Percentiles rank a stretch among this genome's conserved stretches.
Conservation (phyloP, 2,329 filamentous ascomycete genomes). For the Stenocarpella maydis region DNA sequence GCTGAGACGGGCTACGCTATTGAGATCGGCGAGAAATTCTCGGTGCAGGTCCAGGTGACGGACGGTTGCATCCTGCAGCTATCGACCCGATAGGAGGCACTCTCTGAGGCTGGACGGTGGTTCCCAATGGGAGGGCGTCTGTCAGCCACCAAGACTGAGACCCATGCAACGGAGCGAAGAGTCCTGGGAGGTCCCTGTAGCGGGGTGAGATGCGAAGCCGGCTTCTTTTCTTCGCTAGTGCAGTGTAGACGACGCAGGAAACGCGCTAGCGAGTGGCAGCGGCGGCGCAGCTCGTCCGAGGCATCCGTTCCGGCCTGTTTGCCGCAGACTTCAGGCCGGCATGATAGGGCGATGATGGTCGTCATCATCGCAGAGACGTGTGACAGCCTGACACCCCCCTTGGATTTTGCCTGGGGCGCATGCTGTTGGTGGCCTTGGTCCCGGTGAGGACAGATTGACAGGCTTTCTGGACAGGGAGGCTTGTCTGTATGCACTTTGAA, state of each 20-base stretch:
- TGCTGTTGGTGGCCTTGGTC: neutral
- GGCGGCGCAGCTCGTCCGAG: conserved; percentile 24
- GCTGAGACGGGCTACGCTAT: neutral
- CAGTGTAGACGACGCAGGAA: conserved; percentile 20
- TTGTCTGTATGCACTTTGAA: too few relatives aligned
- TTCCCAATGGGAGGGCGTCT: conserved; percentile 25
- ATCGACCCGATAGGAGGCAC: neutral
- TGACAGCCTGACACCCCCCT: too few relatives aligned
- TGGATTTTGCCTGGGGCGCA: neutral
- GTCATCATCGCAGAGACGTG: conserved; percentile 5
- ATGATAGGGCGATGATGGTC: neutral
- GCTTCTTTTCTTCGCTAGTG: conserved; percentile 35
- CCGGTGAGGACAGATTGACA: conserved; percentile 20
- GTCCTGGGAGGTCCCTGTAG: conserved; percentile 2
- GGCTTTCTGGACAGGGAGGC: neutral
- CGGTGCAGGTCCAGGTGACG: conserved; percentile 13
- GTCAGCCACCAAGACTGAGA: neutral
- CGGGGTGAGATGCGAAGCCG: conserved; percentile 20
- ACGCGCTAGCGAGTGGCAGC: conserved; percentile 3
- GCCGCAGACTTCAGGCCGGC: conserved; percentile 11
- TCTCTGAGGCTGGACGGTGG: neutral
- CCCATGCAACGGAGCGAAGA: neutral
- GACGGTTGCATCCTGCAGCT: neutral
- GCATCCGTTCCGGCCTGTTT: conserved; percentile 1
- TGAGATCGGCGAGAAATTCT: conserved; percentile 15